These are phyloP conservation scores for Aspergillus novoparasiticus DNA, from an alignment of 2,329 filamentous ascomycete species.

Conservation along the genomic window DNA sequence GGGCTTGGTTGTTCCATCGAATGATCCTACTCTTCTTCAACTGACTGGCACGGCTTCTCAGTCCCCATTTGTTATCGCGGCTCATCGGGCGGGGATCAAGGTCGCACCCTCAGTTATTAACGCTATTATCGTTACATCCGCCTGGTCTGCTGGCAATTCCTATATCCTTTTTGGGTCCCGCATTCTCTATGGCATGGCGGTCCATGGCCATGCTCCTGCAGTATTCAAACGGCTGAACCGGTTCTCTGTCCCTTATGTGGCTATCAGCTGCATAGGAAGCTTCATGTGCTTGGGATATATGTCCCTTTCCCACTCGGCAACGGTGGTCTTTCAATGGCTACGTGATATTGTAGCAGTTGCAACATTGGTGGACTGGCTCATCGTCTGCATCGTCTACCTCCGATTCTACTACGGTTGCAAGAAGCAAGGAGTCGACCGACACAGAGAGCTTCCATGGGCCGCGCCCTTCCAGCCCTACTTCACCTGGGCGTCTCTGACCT, in stretches of 20 bases:
- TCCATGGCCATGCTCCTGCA: slow-evolving; percentile 55
- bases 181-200: slow-evolving; percentile 50
- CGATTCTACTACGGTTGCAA: slow-evolving; percentile 51
- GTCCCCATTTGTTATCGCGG: slow-evolving; percentile 71
- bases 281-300: slow-evolving; percentile 57
- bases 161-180: slow-evolving; percentile 43
- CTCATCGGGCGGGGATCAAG: slow-evolving; percentile 66
- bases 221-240: slow-evolving; percentile 44
- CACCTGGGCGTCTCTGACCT: slow-evolving; percentile 58
- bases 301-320: slow-evolving; percentile 58
- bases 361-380: slow-evolving; percentile 56
- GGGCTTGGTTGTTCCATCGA: slow-evolving; percentile 61
- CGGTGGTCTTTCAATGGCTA: slow-evolving; percentile 65
- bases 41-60: slow-evolving; percentile 32
- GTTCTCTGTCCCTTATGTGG: slow-evolving; percentile 48
- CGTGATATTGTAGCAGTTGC: slow-evolving; percentile 56
- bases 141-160: slow-evolving; percentile 70
- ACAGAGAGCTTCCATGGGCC: slow-evolving; percentile 49
- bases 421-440: slow-evolving; percentile 37
- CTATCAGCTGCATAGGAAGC: slow-evolving; percentile 42
- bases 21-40: slow-evolving; percentile 40
- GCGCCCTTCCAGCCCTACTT: slow-evolving; percentile 60
- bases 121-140: slow-evolving; percentile 72
- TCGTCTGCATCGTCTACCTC: slow-evolving; percentile 57
- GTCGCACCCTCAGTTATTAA: slow-evolving; percentile 74